Conservation (phyloP, 2,329 filamentous ascomycete genomes). For the Paecilomyces formosus region DNA sequence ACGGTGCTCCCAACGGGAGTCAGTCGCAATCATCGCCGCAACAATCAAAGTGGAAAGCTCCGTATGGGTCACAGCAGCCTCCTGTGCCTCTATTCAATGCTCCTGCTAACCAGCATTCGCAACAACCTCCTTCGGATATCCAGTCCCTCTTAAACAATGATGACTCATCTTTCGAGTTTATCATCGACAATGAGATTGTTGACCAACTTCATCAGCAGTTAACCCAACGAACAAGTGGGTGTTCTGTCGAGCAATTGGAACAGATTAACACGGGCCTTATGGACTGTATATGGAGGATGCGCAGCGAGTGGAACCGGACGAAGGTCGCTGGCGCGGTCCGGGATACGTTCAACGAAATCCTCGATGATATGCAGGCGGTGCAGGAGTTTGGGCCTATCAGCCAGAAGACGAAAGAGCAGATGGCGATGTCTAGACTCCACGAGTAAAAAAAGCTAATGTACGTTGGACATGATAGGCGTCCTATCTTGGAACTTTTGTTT, state of each 20-base stretch:
- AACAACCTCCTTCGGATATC: conserved; percentile 20
- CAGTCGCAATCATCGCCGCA: conserved; percentile 23
- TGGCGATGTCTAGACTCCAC: conserved; percentile 11
- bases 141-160: conserved; percentile 27
- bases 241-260: conserved; percentile 88
- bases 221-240: conserved; percentile 62
- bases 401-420: conserved; percentile 24
- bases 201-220: conserved; percentile 55
- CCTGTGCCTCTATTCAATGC: conserved; percentile 34
- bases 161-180: conserved; percentile 19
- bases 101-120: conserved; percentile 16
- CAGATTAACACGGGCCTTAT: conserved; percentile 87
- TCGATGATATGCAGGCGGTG: conserved; percentile 52
- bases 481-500: neutral
- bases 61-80: conserved; percentile 16
- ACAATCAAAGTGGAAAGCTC: neutral
- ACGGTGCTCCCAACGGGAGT: conserved; percentile 22
- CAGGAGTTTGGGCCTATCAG: conserved; percentile 30
- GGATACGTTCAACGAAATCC: conserved; percentile 64
- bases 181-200: conserved; percentile 46
- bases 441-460: conserved; percentile 3
- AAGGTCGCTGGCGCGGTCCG: conserved; percentile 58
- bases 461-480: neutral
- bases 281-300: conserved; percentile 76
- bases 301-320: conserved; percentile 76